Conservation (phyloP, 495 filamentous ascomycete genomes). For the Polyplosphaeria fusca region DNA sequence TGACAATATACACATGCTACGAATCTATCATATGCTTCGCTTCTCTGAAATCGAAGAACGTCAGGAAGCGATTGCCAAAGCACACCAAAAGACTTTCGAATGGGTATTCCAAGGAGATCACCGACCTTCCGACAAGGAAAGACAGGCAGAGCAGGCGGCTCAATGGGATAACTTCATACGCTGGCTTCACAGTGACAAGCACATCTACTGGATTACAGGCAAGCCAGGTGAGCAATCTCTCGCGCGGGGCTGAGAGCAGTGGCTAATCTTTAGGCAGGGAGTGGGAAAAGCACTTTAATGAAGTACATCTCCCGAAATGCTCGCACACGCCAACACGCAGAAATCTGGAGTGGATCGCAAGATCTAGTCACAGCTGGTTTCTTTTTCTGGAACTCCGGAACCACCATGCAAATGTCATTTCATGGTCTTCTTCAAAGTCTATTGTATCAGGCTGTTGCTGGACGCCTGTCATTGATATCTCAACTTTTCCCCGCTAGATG, state of each 20-base stretch:
- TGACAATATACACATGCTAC: too few relatives aligned
- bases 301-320: conserved; percentile 3
- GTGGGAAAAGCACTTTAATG: conserved; percentile 19
- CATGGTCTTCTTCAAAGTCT: conserved; percentile 4
- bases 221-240: too few relatives aligned
- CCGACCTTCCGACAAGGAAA: background rate
- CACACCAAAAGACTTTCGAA: conserved; percentile 9
- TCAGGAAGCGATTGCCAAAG: background rate
- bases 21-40: too few relatives aligned
- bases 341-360: background rate
- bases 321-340: background rate
- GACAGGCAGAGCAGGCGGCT: background rate
- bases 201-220: conserved; percentile 11
- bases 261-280: too few relatives aligned
- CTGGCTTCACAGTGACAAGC: background rate
- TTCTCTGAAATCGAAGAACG: too few relatives aligned
- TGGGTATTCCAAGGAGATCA: conserved; percentile 5
- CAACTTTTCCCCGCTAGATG: background rate
- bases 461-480: background rate
- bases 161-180: conserved; percentile 3
- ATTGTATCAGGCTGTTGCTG: background rate
- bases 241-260: too few relatives aligned
- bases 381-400: conserved; percentile 20
- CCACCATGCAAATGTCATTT: conserved; percentile 8
- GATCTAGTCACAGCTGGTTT: conserved; percentile 1